Base-by-base conservation (phyloP, 306 rosid species). In the Gastrolobium villosum region DNA sequence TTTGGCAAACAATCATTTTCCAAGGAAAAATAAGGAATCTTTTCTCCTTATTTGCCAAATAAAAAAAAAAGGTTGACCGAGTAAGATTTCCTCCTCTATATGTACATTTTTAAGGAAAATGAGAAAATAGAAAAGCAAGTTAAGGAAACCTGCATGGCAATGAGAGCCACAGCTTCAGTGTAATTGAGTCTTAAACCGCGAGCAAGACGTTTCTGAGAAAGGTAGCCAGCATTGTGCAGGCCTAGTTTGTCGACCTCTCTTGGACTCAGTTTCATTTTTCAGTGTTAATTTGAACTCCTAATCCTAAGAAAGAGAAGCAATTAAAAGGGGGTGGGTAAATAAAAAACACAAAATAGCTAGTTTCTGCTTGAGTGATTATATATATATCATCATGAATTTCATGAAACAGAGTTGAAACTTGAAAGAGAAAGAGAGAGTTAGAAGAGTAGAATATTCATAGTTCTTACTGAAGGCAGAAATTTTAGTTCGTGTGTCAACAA, bases 121-220 rank as follows among this genome's bases (percentile, higher is more conserved):
- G 13, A 61, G 32, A 39, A 63, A 37, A 13, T 13, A 61, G 6
- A 61, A 13, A 61, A 8, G 69, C 34, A 43, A 64, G 7, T 28
- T 2, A 28, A 13, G 56, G 31, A 2, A 57, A 86, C 97, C 94
- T 93, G 94, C 5, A 91, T 5, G 69, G 94, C 86, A 37, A 89
- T 92, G 62, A 93, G 96, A 34, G 96, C 94, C 10, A 88, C 86
- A 45, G 97, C 84, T 90, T 93, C 91, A 28, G 86, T 35, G 62
- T 83, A 87, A 76, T 90, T 90, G 50, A 90, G 88, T 72, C 82
- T 84, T 81, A 90, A 81, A 28, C 97, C 90, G 53, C 97, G 96
- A 81, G 97, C 92, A 66, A 90, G 96, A 44, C 97, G 96, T 81
- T 90, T 90, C 85, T 89, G 97, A 0, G 97, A 92, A 13, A 93